Conservation (phyloP, 768 basidiomycete genomes). For the Sistotremastrum suecicum region DNA sequence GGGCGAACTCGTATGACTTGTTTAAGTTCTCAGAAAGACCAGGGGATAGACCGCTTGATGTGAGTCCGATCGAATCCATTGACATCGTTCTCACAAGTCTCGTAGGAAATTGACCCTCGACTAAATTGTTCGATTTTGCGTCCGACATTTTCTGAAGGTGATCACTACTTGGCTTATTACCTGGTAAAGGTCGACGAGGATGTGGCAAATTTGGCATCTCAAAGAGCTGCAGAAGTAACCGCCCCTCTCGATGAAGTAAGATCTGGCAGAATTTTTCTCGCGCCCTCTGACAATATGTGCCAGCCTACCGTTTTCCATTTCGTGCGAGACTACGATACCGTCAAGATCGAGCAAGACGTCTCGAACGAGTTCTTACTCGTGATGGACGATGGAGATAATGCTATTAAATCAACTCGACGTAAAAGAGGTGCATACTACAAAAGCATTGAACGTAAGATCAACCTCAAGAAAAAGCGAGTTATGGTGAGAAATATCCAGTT, state of each 20-base stretch:
- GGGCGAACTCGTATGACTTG: constrained; percentile 82
- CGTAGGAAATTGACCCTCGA: constrained; percentile 61
- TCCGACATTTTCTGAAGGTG: constrained; percentile 79
- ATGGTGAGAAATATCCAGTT: constrained; percentile 36
- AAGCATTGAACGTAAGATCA: constrained; percentile 80
- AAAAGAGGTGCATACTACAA: constrained; percentile 75
- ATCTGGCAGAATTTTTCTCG: too few relatives aligned
- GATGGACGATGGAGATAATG: constrained; percentile 41
- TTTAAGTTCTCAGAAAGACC: constrained; percentile 79
- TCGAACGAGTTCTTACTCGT: constrained; percentile 74
- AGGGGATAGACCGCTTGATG: constrained; percentile 62
- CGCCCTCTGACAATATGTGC: not conserved
- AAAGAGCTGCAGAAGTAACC: constrained; percentile 36
- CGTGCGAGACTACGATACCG: constrained; percentile 75
- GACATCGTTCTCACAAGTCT: not conserved
- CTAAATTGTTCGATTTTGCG: constrained; percentile 76
- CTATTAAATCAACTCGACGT: constrained; percentile 11
- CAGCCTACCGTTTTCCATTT: constrained; percentile 63
- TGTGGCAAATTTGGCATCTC: constrained; percentile 34
- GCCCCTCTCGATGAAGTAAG: not conserved
- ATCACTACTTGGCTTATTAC: constrained; percentile 79
- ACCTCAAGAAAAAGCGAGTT: constrained; percentile 69
- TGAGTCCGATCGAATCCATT: constrained; percentile 19
- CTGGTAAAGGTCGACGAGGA: constrained; percentile 64
- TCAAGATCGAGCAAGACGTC: constrained; percentile 77